Conservation (phyloP, 2,329 filamentous ascomycete species). For the Thielaviopsis musarum region DNA sequence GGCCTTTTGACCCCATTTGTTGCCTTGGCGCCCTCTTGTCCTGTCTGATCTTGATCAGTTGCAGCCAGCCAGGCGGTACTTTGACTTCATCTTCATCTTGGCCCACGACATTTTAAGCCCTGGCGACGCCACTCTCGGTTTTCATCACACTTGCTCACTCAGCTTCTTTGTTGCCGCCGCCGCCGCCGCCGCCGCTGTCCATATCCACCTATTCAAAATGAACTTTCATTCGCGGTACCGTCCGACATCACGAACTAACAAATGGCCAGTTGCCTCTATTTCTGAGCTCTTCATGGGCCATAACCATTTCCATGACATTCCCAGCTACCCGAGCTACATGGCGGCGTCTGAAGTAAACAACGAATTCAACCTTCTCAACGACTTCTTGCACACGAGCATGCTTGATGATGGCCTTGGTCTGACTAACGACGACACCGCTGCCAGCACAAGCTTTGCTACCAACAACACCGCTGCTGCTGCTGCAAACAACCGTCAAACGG, state of each 20-base stretch:
- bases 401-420: constrained; percentile 52
- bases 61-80: neutral
- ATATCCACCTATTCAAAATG: neutral
- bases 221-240: neutral
- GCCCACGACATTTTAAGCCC: neutral
- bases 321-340: constrained; percentile 85
- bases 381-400: constrained; percentile 84
- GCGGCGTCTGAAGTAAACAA: constrained; percentile 83
- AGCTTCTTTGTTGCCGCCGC: neutral
- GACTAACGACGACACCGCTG: constrained; percentile 18
- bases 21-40: neutral
- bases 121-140: neutral
- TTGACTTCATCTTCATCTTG: neutral
- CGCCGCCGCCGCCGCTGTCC: too few relatives aligned
- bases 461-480: constrained; percentile 2
- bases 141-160: neutral
- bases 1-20: neutral
- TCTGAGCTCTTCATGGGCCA: constrained; percentile 43
- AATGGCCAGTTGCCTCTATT: constrained; percentile 1
- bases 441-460: constrained; percentile 15
- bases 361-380: constrained; percentile 92
- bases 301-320: constrained; percentile 85
- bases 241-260: neutral
- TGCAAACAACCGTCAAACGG: neutral
- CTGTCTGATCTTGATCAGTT: neutral